Percentiles rank a stretch among this genome's conserved stretches.
These are phyloP conservation scores for Apiotrichum siamense DNA, from an alignment of 1,284 basidiomycete genomes.

Conservation along the genomic window DNA sequence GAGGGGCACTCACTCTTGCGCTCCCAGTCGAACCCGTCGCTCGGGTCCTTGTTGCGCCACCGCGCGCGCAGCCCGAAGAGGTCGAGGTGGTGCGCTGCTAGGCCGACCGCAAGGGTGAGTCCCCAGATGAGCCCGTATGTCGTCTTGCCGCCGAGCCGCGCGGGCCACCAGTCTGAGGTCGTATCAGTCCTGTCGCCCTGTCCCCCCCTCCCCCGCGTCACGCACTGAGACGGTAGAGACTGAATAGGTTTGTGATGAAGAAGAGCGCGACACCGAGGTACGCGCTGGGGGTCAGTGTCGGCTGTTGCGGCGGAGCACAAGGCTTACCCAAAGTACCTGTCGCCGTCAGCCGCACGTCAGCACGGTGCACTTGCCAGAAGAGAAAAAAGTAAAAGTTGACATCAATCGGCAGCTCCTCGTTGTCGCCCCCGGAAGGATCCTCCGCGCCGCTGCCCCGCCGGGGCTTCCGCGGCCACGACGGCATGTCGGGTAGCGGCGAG, in stretches of 20 bases:
- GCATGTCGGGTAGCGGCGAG: conserved; percentile 42
- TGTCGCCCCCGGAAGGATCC: not conserved
- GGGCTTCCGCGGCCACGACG: conserved; percentile 36
- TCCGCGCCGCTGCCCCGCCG: conserved; percentile 6
- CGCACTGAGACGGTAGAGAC: conserved; percentile 49
- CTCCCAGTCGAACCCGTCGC: conserved; percentile 52
- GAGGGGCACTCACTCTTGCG: conserved; percentile 49
- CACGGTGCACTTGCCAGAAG: conserved; percentile 43
- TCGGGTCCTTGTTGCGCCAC: conserved; percentile 20
- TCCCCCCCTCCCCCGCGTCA: too few species aligned
- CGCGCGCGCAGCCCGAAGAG: conserved; percentile 41
- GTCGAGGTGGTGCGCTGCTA: conserved; percentile 49
- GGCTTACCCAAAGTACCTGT: conserved; percentile 42
- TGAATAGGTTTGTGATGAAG: conserved; percentile 56
- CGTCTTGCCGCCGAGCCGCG: conserved; percentile 50
- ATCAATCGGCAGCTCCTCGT: conserved; percentile 41
- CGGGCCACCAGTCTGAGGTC: conserved; percentile 45
- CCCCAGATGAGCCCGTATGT: conserved; percentile 53
- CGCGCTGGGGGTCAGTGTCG: conserved; percentile 32
- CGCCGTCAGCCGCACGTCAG: not conserved
- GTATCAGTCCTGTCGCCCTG: too few species aligned
- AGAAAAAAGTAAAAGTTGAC: conserved; percentile 52
- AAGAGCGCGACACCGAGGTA: conserved; percentile 52
- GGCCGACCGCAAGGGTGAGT: conserved; percentile 48
- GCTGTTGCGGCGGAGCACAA: not conserved